phyloP scores from a whole-genome alignment of 768 basidiomycete species.

The Xerocomus brunneocitrinus region DNA sequence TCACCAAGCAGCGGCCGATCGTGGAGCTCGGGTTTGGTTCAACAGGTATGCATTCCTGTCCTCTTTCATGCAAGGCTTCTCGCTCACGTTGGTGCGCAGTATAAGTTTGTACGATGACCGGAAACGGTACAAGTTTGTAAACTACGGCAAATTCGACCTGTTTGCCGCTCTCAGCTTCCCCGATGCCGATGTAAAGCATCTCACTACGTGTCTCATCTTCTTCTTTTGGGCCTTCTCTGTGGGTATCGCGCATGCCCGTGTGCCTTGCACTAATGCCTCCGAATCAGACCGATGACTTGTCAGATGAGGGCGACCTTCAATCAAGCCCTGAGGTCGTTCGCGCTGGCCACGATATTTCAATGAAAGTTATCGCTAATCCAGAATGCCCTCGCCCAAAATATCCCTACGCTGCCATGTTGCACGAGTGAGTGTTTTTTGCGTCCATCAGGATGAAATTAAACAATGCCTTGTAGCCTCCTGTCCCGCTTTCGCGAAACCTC shows the following conservation, averaged over 20 bases:
- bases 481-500: conserved; percentile 35
- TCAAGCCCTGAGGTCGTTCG: conserved; percentile 33
- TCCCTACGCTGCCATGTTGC: conserved; percentile 37
- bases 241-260: neutral
- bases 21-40: conserved; percentile 32
- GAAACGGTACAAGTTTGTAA: conserved; percentile 32
- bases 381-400: conserved; percentile 28
- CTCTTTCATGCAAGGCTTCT: neutral
- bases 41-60: conserved; percentile 19
- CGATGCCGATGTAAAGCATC: conserved; percentile 33
- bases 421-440: conserved; percentile 29
- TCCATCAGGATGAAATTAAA: conserved; percentile 7
- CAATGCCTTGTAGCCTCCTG: conserved; percentile 23
- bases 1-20: conserved; percentile 33
- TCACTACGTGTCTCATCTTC: conserved; percentile 35
- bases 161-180: conserved; percentile 38
- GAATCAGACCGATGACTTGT: conserved; percentile 33
- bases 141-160: conserved; percentile 36
- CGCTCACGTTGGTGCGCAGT: conserved; percentile 11
- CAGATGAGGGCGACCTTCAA: conserved; percentile 34
- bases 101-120: conserved; percentile 32
- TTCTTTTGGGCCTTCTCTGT: conserved; percentile 39
- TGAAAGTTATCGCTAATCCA: conserved; percentile 25
- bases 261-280: conserved; percentile 2
- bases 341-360: conserved; percentile 32